phyloP scores from a whole-genome alignment of 805 yeast species.

The Kodamaea lidongshanica region DNA sequence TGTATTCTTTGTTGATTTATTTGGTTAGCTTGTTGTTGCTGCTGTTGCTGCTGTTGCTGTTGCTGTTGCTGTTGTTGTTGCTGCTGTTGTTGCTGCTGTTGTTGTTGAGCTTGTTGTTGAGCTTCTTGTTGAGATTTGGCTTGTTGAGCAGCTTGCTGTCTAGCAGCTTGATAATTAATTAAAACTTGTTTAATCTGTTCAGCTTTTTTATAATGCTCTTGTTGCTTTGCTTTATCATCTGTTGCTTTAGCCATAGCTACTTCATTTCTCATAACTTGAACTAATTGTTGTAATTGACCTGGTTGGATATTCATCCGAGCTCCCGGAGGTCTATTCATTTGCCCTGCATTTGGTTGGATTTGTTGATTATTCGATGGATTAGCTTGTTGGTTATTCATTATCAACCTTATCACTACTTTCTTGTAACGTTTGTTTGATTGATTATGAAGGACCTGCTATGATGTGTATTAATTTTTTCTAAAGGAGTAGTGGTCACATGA shows the following conservation, averaged over 20 bases:
- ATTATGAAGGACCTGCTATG: too few species aligned
- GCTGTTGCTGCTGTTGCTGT: constrained; percentile 26
- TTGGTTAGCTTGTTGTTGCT: constrained; percentile 14
- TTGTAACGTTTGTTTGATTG: too few species aligned
- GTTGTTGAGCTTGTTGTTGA: constrained; percentile 17
- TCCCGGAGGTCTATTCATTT: constrained; percentile 5
- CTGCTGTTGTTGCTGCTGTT: constrained; percentile 13
- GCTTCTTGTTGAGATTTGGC: constrained; percentile 1
- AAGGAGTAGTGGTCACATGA: too few species aligned
- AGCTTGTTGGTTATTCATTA: constrained; percentile 5
- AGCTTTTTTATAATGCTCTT: constrained; percentile 56
- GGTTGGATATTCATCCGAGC: constrained; percentile 32
- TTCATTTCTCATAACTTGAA: constrained; percentile 53
- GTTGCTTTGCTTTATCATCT: constrained; percentile 52
- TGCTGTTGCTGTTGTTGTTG: constrained; percentile 15
- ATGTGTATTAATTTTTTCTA: too few species aligned
- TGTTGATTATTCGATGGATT: background rate
- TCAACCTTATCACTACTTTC: too few species aligned
- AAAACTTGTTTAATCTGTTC: constrained; percentile 57
- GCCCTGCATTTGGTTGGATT: constrained; percentile 3
- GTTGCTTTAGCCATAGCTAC: constrained; percentile 61
- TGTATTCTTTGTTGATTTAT: constrained; percentile 5
- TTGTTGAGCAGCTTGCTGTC: constrained; percentile 8
- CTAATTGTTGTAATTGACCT: constrained; percentile 51
- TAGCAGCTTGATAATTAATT: constrained; percentile 42